Evolutionary conservation across 2,329 filamentous ascomycete genomes (phyloP), one percentile per base, ranked within the genome.

Genomic region (Coleophoma cylindrospora): DNA sequence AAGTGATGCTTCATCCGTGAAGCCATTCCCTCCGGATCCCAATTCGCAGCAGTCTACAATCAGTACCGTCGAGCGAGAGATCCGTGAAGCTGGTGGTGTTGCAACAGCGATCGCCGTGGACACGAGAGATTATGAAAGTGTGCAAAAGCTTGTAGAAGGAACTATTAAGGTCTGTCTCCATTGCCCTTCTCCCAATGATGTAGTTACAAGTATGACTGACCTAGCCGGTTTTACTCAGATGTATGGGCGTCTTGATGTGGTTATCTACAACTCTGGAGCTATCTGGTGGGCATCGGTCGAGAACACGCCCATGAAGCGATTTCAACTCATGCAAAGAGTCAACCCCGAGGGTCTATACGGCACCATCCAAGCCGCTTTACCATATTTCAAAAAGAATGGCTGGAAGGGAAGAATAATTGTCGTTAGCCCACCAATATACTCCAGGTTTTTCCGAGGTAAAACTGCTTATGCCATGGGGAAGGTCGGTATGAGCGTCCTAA

Each of bases 351-450:
- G 89, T 0, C 72, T 95, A 0, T 95, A 95, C 67, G 85, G 77
- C 15, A 76, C 77, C 3, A 64, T 94, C 6, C 86, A 91, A 60
- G 83, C 83, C 5, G 70, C 75, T 2, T 73, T 94, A 17, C 88
- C 89, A 2, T 74, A 84, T 52, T 83, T 92, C 52, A 68, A 73
- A 44, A 68, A 64, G 37, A 74, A 72, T 53, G 70, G 61, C 0
- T 77, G 74, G 69, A 74, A 71, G 22, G 87, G 83, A 0, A 70
- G 89, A 22, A 80, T 95, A 54, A 72, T 95, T 43, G 86, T 94
- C 49, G 86, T 95, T 49, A 87, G 83, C 61, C 90, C 90, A 21
- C 89, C 89, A 2, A 91, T 95, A 50, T 95, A 95, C 68, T 87
- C 81, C 55, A 77, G 90, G 32, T 95, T 95, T 68, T 91, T 94